These are phyloP conservation scores for Ilyonectria destructans DNA, from an alignment of 2,329 filamentous ascomycete genomes.

Conservation along the genomic window DNA sequence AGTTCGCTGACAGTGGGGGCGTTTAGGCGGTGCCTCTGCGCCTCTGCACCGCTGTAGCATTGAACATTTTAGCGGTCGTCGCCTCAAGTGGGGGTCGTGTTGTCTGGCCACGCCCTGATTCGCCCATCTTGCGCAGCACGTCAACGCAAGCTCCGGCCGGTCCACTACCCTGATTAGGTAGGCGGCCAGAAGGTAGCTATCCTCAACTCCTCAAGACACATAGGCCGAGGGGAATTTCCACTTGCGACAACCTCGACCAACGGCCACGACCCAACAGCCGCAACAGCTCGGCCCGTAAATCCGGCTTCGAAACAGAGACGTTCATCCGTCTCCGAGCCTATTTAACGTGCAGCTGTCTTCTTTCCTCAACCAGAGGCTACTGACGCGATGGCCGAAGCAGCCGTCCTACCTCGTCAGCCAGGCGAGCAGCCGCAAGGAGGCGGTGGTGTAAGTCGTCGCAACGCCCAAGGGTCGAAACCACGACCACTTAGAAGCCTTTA, in stretches of 20 bases:
- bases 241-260: constrained; percentile 19
- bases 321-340: constrained; percentile 2
- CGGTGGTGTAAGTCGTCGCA: constrained; percentile 49
- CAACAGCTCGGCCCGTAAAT: constrained; percentile 7
- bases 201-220: constrained; percentile 20
- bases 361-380: constrained; percentile 25
- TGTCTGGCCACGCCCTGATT: constrained; percentile 22
- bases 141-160: constrained; percentile 29
- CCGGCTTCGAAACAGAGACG: constrained; percentile 2
- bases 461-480: constrained; percentile 9
- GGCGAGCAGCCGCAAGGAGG: constrained; percentile 43
- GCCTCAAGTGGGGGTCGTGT: constrained; percentile 22
- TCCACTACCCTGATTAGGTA: constrained; percentile 25
- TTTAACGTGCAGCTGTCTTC: constrained; percentile 4
- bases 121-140: constrained; percentile 19
- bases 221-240: constrained; percentile 21
- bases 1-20: neutral
- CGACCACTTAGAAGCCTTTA: neutral
- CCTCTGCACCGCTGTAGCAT: neutral
- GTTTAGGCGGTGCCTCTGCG: neutral
- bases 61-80: neutral
- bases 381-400: constrained; percentile 49
- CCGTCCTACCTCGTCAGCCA: constrained; percentile 44
- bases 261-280: constrained; percentile 14
- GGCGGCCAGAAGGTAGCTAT: constrained; percentile 11